Base-by-base conservation (phyloP, 2,329 filamentous ascomycete species). In the Zasmidium cellare region DNA sequence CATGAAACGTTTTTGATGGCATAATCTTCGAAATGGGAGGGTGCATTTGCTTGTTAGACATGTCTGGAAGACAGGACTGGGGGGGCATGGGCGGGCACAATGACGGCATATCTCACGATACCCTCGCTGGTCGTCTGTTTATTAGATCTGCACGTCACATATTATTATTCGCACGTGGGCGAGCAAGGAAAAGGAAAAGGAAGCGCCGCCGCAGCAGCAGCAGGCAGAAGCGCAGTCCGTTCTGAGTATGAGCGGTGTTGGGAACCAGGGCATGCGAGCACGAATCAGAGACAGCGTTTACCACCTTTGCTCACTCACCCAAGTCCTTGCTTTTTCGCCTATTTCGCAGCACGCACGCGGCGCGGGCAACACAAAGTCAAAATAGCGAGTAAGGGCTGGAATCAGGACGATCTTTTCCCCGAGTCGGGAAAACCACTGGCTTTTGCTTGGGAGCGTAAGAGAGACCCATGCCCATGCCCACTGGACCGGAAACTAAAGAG, bases 81-180 rank as follows among this genome's bases (percentile, higher is more conserved):
- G 14, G 28, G 28, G 7, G 14, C 28, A 31, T 7, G 28, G n/a
- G n/a, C 11, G 7, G n/a, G 35, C n/a, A 41, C 35, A 41, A 41
- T 41, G 35, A 41, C 35, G 35, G 35, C 35, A 28, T 11, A 47
- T 22, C 46, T 54, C 52, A 46, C 46, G 41, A 53, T 54, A 54
- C 52, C 52, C 52, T 54, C 52, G 52, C 41, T 54, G 52, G 52
- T 45, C 52, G 52, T 28, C 45, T 47, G 52, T 54, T 25, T 53
- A 31, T 22, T 46, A 23, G 50, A 41, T 41, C 16, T n/a, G 16
- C 16, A 9, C 16, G n/a, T 31, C 28, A 31, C n/a, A 41, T 41
- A 14, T 16, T 14, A 51, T 35, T 35, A 25, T 41, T 52, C 50
- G n/a, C n/a, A 52, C 50, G 50, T 52, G 52, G 52, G 45, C 45